Percentiles rank a stretch among this genome's conserved stretches.
Evolutionary conservation across 768 basidiomycete genomes (phyloP).

Genomic region (Trametes villosa): DNA sequence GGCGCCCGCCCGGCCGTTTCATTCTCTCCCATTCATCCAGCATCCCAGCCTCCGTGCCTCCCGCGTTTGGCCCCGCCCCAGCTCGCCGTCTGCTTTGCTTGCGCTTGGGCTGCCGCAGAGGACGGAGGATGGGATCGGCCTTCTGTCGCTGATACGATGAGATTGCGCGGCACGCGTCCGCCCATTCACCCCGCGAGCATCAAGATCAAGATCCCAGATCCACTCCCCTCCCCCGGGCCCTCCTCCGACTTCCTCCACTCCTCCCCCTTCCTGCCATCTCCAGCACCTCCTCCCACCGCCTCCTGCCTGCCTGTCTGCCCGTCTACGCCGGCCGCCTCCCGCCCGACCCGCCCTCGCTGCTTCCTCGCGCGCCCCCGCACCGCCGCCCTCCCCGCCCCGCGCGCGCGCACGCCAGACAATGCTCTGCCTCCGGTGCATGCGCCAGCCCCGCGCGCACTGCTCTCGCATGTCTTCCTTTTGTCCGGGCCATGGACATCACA

Average conservation of each 20-base stretch:
- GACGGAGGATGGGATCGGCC: background rate
- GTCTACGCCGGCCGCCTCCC: background rate
- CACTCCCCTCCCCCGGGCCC: background rate
- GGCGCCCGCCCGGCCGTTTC: background rate
- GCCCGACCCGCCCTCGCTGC: background rate
- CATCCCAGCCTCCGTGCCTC: background rate
- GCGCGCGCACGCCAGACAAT: no score
- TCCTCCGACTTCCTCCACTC: background rate
- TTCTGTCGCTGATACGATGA: constrained; percentile 3
- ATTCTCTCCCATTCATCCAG: background rate
- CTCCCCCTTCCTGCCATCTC: background rate
- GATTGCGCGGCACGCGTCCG: background rate
- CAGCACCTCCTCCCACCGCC: background rate
- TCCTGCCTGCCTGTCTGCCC: background rate
- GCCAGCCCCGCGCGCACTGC: background rate
- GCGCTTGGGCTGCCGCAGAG: background rate
- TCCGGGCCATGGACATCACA: background rate
- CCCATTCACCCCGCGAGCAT: background rate
- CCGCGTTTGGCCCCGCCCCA: background rate
- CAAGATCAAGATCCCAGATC: constrained; percentile 7
- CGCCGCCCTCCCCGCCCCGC: no score
- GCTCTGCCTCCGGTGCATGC: no score
- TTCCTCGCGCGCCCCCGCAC: background rate
- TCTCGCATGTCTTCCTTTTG: background rate
- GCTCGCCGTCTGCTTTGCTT: background rate